phyloP scores from a whole-genome alignment of 768 basidiomycete genomes.

The Amanita muscaria region DNA sequence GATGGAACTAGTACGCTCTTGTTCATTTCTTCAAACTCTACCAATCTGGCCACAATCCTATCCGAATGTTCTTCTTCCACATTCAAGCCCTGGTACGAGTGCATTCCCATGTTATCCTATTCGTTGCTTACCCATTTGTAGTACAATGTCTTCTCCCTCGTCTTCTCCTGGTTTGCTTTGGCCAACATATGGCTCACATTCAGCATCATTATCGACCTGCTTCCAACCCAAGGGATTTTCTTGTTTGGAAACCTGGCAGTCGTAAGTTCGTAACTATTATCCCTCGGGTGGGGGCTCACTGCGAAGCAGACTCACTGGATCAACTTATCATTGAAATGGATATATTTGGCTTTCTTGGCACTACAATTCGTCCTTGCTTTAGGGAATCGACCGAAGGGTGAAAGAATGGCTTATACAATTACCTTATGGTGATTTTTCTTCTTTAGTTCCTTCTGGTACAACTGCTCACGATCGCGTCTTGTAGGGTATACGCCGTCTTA shows the following conservation, averaged over 20 bases:
- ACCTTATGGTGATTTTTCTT: constrained; percentile 54
- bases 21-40: constrained; percentile 91
- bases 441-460: not conserved
- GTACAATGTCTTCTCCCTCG: constrained; percentile 79
- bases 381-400: constrained; percentile 84
- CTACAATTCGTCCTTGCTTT: constrained; percentile 60
- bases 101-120: not conserved
- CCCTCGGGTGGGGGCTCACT: too few relatives aligned
- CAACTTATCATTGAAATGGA: constrained; percentile 75
- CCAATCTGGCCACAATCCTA: constrained; percentile 73
- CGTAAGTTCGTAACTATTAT: too few relatives aligned
- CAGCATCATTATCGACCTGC: constrained; percentile 86
- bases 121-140: constrained; percentile 17
- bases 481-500: constrained; percentile 77
- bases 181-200: constrained; percentile 95
- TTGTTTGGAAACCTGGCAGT: constrained; percentile 67
- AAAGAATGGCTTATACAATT: constrained; percentile 60
- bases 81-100: constrained; percentile 75
- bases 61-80: constrained; percentile 96
- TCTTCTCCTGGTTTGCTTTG: constrained; percentile 91
- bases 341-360: constrained; percentile 78
- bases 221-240: constrained; percentile 43
- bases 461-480: not conserved
- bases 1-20: constrained; percentile 60
- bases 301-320: constrained; percentile 74